Base-by-base conservation (phyloP, 192 early-diverging fungal species). In the Umbelopsis sp. region DNA sequence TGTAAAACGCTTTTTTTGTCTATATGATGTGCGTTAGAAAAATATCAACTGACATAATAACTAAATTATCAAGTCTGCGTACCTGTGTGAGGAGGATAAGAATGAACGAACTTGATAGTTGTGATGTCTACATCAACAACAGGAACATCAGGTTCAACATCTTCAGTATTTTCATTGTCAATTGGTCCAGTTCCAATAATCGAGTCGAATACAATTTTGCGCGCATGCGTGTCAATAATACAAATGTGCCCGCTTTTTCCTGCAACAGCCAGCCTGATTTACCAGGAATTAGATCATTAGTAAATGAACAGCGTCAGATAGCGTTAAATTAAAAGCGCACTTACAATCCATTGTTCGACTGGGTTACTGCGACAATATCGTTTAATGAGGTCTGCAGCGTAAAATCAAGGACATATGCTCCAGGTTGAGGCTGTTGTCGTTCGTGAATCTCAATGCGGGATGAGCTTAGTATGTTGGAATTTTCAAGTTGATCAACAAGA, bases 21-120 rank as follows among this genome's bases (percentile, higher is more conserved):
- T 62, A 31, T 49, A 49, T 41, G 38, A 41, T 4, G 6, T 0
- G 8, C 4, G 47, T 49, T 17, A 49, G 47, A 49, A 6, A 49
- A 9, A n/a, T 1, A 17, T 16, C n/a, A n/a, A 21, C 4, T 21
- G n/a, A 49, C 8, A 21, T 49, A 16, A 21, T 16, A 21, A 6
- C 16, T 49, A 5, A n/a, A 49, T 49, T 9, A 16, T 17, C 20
- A 5, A 16, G 16, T 41, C 4, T 41, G 12, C 47, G 24, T 62
- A 62, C 56, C 56, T 62, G 56, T n/a, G 29, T 26, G 32, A 4
- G 56, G 56, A 62, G 56, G 56, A 32, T 62, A 62, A 62, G 56
- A 62, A 34, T 32, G 56, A 7, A 34, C 31, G n/a, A 62, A 62
- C 26, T 62, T 62, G 16, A 62, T 0, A 3, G 34, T 36, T 16